Base-by-base conservation (phyloP, 1,139 yeast species). In the Yamadazyma blattariae region DNA sequence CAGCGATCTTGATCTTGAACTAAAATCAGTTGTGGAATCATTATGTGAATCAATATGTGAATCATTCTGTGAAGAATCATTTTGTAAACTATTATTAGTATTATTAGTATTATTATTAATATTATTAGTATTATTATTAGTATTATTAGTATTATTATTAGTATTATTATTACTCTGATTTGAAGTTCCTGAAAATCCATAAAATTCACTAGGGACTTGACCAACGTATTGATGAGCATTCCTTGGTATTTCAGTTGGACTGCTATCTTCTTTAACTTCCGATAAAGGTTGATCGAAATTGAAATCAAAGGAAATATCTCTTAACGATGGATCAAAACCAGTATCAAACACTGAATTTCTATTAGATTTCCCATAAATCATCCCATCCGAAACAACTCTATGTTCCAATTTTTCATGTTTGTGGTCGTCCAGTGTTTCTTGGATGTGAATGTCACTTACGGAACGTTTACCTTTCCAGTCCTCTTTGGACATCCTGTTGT, bases 311-410 rank as follows among this genome's bases (percentile, higher is more conserved):
- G 39, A 34, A 9, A 36, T 42, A 16, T 47, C 48, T 27, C 40
- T 37, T 3, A 47, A 21, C 0, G 50, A 42, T 2, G 51, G 51
- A 30, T 47, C 51, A 33, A 47, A 47, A 12, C 36, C 38, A 13
- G 51, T 47, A 29, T 47, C 51, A 30, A 47, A 47, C 7, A 45
- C 50, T 1, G 50, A 45, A 7, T 27, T 33, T 7, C 51, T 28
- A 7, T 41, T 42, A 18, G 29, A 32, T 13, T 12, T 31, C 15
- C 14, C 29, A 24, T 37, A 34, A 14, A 41, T 24, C 23, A 34
- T 17, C 10, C 51, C 50, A 33, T 47, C 51, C 3, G 49, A 45
- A 3, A 37, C 41, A 9, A 36, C 36, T 25, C 41, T 16, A 2
- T 24, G 25, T 2, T 25, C 27, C 11, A 17, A 17, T 7, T 17